Evolutionary conservation across 1,139 yeast species (phyloP).

Genomic region (Debaryomyces fabryi): DNA sequence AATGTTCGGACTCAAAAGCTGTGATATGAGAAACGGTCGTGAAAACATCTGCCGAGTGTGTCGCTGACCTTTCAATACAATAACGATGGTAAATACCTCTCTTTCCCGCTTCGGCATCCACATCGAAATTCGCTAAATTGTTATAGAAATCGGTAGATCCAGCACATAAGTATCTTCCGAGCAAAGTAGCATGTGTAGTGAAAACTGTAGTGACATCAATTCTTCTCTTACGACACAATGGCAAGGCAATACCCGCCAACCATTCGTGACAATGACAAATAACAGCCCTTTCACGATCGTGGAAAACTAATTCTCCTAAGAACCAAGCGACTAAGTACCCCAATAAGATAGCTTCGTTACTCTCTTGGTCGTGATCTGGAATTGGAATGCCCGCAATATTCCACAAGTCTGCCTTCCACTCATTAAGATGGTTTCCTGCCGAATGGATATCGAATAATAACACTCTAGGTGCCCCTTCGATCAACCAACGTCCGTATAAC

Average conservation of each 20-base stretch:
- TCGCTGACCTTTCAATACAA: constrained; percentile 95
- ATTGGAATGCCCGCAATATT: constrained; percentile 88
- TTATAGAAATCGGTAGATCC: constrained; percentile 96
- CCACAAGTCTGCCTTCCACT: constrained; percentile 97
- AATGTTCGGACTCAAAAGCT: constrained; percentile 91
- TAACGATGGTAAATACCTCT: constrained; percentile 96
- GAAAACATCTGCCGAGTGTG: constrained; percentile 95
- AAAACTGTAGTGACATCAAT: constrained; percentile 94
- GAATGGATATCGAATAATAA: constrained; percentile 83
- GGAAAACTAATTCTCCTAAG: constrained; percentile 84
- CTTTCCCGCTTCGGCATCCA: constrained; percentile 97
- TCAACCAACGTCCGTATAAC: constrained; percentile 94
- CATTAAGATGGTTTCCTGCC: constrained; percentile 70
- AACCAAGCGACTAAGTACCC: constrained; percentile 98
- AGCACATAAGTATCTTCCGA: constrained; percentile 95
- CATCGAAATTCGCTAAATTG: constrained; percentile 87
- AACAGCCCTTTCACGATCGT: constrained; percentile 83
- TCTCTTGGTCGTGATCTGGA: constrained; percentile 84
- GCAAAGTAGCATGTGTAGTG: constrained; percentile 95
- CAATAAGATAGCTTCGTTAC: constrained; percentile 87
- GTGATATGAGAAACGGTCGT: constrained; percentile 97
- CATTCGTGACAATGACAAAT: constrained; percentile 97
- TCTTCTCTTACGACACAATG: constrained; percentile 86
- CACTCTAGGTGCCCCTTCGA: constrained; percentile 96
- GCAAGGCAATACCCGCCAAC: constrained; percentile 96